These are phyloP conservation scores for Tilletia horrida DNA, from an alignment of 1,284 basidiomycete species.

Conservation along the genomic window DNA sequence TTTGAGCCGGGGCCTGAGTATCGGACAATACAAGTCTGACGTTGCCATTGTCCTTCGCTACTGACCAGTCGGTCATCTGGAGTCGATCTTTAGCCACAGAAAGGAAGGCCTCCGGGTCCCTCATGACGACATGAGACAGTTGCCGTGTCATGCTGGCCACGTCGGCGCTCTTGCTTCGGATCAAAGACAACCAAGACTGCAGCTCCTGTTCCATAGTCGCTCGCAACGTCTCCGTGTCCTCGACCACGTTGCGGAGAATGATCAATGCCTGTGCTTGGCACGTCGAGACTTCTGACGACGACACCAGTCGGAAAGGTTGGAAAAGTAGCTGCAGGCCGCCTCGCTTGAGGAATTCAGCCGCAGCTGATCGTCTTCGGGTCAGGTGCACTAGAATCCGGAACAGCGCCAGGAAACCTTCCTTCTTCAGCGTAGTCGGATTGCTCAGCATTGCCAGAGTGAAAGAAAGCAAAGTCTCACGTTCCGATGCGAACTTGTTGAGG, in stretches of 20 bases:
- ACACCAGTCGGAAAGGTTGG: slow-evolving; percentile 37
- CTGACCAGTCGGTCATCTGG: slow-evolving; percentile 44
- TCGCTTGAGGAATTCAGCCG: slow-evolving; percentile 31
- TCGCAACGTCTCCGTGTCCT: slow-evolving; percentile 68
- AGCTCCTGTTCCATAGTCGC: slow-evolving; percentile 78
- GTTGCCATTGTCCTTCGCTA: slow-evolving; percentile 27
- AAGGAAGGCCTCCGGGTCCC: slow-evolving; percentile 76
- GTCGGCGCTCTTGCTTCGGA: slow-evolving; percentile 61
- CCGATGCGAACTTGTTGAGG: slow-evolving; percentile 10
- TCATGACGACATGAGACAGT: slow-evolving; percentile 74
- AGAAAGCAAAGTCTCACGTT: not conserved
- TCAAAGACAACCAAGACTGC: slow-evolving; percentile 46
- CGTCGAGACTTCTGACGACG: slow-evolving; percentile 50
- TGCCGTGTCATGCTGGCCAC: slow-evolving; percentile 71
- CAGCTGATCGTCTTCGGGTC: slow-evolving; percentile 35
- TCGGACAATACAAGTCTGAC: slow-evolving; percentile 33
- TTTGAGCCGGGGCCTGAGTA: slow-evolving; percentile 11
- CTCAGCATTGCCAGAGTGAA: not conserved
- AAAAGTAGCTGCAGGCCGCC: slow-evolving; percentile 43
- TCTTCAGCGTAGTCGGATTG: slow-evolving; percentile 26
- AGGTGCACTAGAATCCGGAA: slow-evolving; percentile 45
- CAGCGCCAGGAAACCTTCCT: slow-evolving; percentile 40
- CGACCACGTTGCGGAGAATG: slow-evolving; percentile 84
- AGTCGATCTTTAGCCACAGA: slow-evolving; percentile 58
- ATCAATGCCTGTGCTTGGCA: slow-evolving; percentile 80